Evolutionary conservation across 2,329 filamentous ascomycete species (phyloP).

Genomic region (Chrysosphaeria jannelii): DNA sequence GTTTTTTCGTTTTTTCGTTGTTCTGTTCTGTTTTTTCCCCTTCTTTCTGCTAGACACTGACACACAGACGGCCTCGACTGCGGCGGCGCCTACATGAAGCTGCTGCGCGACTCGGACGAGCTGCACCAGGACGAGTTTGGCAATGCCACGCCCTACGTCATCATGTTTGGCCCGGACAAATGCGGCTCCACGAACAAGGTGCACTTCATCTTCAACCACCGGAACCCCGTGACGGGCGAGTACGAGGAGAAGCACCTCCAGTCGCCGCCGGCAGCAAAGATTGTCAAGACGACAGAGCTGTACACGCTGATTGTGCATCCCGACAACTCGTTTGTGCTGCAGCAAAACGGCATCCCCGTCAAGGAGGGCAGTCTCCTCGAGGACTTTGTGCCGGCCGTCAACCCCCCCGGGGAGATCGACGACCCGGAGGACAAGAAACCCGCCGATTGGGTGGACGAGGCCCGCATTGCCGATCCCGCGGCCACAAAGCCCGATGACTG

Average conservation of each 20-base stretch:
- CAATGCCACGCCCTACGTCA: constrained; percentile 88
- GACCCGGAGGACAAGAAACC: constrained; percentile 86
- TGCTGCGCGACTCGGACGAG: constrained; percentile 88
- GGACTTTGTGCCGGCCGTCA: constrained; percentile 80
- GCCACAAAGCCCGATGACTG: constrained; percentile 94
- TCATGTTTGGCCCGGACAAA: constrained; percentile 99
- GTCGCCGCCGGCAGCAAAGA: constrained; percentile 55
- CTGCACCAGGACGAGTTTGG: constrained; percentile 95
- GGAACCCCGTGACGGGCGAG: constrained; percentile 98
- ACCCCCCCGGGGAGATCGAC: constrained; percentile 82
- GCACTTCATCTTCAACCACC: constrained; percentile 98
- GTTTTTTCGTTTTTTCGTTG: too few species aligned
- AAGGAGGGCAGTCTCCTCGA: constrained; percentile 81
- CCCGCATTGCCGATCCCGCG: constrained; percentile 70
- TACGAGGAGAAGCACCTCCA: constrained; percentile 99
- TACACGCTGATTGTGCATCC: constrained; percentile 93
- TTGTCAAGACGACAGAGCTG: constrained; percentile 73
- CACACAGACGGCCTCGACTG: constrained; percentile 91
- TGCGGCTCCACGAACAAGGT: constrained; percentile 98
- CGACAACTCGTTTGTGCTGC: constrained; percentile 82
- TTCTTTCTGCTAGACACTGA: too few species aligned
- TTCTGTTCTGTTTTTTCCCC: too few species aligned
- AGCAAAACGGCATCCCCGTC: constrained; percentile 66
- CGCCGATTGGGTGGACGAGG: constrained; percentile 80
- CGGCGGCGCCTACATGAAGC: constrained; percentile 96